Evolutionary conservation across 192 early-diverging fungal species (phyloP).

Genomic region (Coemansia sp.): DNA sequence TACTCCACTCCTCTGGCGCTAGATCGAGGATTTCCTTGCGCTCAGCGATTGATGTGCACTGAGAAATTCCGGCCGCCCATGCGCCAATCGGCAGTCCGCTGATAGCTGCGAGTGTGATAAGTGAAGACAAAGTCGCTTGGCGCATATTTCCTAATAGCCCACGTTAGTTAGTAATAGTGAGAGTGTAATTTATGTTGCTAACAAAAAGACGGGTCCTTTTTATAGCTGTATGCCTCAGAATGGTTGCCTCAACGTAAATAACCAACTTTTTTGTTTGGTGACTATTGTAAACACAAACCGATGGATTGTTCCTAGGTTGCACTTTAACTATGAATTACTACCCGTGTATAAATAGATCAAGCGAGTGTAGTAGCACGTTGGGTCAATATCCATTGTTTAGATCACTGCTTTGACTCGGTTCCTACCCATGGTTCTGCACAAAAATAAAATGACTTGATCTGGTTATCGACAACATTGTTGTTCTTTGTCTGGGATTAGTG

Average conservation of each 20-base stretch:
- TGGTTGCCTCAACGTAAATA: not conserved
- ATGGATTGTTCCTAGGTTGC: not conserved
- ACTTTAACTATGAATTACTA: constrained; percentile 7
- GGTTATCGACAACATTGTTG: too few relatives aligned
- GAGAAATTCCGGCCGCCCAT: not conserved
- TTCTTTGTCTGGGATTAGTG: too few relatives aligned
- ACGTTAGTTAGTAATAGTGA: not conserved
- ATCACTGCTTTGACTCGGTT: not conserved
- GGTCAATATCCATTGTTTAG: not conserved
- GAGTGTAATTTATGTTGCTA: not conserved
- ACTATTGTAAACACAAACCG: not conserved
- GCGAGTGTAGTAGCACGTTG: not conserved
- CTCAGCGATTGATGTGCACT: constrained; percentile 26
- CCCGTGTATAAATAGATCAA: not conserved
- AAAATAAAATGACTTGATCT: too few relatives aligned
- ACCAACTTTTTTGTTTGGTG: not conserved
- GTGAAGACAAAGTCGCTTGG: not conserved
- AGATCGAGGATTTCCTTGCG: constrained; percentile 56
- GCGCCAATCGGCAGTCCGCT: not conserved
- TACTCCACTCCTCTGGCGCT: constrained; percentile 31
- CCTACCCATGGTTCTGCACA: not conserved
- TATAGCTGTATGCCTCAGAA: not conserved
- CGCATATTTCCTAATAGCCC: not conserved
- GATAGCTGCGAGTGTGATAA: not conserved
- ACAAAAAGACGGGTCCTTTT: not conserved